Percentiles rank a stretch among this genome's conserved stretches.
phyloP scores from a whole-genome alignment of 768 basidiomycete genomes.

The Pisolithus microcarpus region DNA sequence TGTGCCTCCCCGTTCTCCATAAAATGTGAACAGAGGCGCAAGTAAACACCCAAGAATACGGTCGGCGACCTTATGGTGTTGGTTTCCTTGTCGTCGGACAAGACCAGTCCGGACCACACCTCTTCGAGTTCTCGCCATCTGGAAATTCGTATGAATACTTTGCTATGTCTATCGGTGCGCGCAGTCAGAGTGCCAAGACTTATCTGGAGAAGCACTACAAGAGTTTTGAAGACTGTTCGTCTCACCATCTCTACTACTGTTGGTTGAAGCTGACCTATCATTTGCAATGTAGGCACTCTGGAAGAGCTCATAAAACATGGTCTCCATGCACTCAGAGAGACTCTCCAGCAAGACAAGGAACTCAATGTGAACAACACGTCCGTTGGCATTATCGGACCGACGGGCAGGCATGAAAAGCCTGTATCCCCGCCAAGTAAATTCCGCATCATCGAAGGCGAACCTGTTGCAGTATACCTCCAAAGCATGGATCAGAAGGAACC shows the following conservation, averaged over 20 bases:
- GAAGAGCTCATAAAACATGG: slow-evolving; percentile 91
- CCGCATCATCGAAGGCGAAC: slow-evolving; percentile 82
- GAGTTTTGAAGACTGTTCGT: slow-evolving; percentile 78
- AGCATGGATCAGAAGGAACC: slow-evolving; percentile 70
- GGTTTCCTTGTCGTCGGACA: slow-evolving; percentile 96
- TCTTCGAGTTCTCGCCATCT: slow-evolving; percentile 97
- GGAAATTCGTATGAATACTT: slow-evolving; percentile 97
- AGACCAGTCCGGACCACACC: slow-evolving; percentile 94
- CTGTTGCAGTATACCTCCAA: slow-evolving; percentile 65
- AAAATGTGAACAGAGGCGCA: slow-evolving; percentile 69
- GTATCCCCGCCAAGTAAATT: slow-evolving; percentile 55
- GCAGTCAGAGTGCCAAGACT: slow-evolving; percentile 97
- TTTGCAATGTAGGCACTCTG: slow-evolving; percentile 52
- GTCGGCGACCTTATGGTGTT: slow-evolving; percentile 94
- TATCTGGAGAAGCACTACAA: slow-evolving; percentile 95
- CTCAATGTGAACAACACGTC: slow-evolving; percentile 91
- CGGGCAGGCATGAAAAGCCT: slow-evolving; percentile 50
- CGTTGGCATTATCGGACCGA: slow-evolving; percentile 83
- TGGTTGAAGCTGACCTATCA: background rate
- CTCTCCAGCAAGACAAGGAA: slow-evolving; percentile 97
- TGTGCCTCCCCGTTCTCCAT: slow-evolving; percentile 1
- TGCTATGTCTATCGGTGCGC: slow-evolving; percentile 97
- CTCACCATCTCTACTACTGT: background rate
- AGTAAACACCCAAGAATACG: slow-evolving; percentile 98
- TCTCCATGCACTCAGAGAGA: slow-evolving; percentile 90